Base-by-base conservation (phyloP, 2,329 filamentous ascomycete genomes). In the Neofusicoccum sp. region DNA sequence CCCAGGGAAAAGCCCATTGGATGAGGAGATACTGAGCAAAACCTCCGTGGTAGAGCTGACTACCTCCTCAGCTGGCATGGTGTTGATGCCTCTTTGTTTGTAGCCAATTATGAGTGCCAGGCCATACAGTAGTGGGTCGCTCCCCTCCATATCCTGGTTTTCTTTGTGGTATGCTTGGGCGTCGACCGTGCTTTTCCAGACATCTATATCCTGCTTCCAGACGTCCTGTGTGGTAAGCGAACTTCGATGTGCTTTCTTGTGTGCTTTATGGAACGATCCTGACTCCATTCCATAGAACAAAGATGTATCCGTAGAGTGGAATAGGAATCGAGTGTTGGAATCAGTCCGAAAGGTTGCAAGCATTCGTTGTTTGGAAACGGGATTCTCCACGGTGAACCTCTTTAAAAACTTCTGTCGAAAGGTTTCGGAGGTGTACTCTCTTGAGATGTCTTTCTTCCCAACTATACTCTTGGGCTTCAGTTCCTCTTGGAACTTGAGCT, bases 231-330 rank as follows among this genome's bases (percentile, higher is more conserved):
- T 3, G 22, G 22, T 22, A 22, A 22, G 2, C 22, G 22, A 22
- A 22, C 14, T 22, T n/a, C 7, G 1, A 6, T 8, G 14, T 36
- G 4, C 3, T 7, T n/a, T 14, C 3, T 6, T 22, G 22, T 22
- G 22, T 22, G 9, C 4, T 1, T 14, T 28, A 3, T 14, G n/a
- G 14, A 59, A 59, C 6, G 47, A 36, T 0, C 29, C 22, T 12
- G 22, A 3, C 1, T 36, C 0, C 7, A 45, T 49, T 1, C 2
- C 47, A 11, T 63, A 60, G 45, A 66, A 56, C 3, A 66, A 37
- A 5, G 31, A 6, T 1, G 58, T 61, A 34, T 67, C 64, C 9
- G n/a, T 37, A 2, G 58, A 50, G 43, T 63, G 65, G 6, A 67
- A 48, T 1, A 60, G 3, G 34, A 65, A 66, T 12, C 63, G 41